A percentile compares a stretch with the other conserved stretches of the same genome.
Evolutionary conservation across 208 protist species (phyloP).

Genomic region (Strigomonas culicis): DNA sequence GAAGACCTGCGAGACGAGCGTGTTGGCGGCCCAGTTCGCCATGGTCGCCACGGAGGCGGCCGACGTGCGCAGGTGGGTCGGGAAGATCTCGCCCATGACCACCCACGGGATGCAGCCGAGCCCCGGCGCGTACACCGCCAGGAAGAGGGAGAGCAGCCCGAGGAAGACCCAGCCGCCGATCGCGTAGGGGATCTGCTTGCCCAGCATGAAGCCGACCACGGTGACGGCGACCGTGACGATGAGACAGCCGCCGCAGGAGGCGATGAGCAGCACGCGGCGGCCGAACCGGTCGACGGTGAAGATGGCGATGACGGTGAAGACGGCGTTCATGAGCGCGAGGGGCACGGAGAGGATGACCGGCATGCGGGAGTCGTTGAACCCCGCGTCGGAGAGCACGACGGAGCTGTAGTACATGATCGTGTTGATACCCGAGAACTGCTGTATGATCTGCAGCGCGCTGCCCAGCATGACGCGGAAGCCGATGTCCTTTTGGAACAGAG

Average conservation of each 20-base stretch:
- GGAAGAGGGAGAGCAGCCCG: constrained; percentile 68
- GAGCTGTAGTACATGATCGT: constrained; percentile 94
- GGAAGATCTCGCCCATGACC: constrained; percentile 90
- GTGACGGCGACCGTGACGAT: constrained; percentile 50
- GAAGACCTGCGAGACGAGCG: constrained; percentile 85
- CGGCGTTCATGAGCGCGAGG: constrained; percentile 84
- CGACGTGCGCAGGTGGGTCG: constrained; percentile 69
- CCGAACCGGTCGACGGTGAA: constrained; percentile 86
- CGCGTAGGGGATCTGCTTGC: constrained; percentile 47
- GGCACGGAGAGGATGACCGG: constrained; percentile 81
- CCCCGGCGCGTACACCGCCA: constrained; percentile 82
- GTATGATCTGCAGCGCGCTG: constrained; percentile 85
- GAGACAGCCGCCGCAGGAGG: constrained; percentile 71
- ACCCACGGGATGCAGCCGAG: constrained; percentile 92
- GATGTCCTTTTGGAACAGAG: constrained; percentile 50
- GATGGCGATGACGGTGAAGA: constrained; percentile 75
- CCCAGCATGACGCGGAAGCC: constrained; percentile 71
- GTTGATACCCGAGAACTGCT: constrained; percentile 92
- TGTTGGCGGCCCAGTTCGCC: constrained; percentile 90
- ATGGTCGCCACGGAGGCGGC: constrained; percentile 85
- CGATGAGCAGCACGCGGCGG: constrained; percentile 58
- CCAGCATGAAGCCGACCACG: constrained; percentile 54
- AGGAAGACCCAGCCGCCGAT: constrained; percentile 76
- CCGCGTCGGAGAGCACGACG: constrained; percentile 81
- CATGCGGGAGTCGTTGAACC: constrained; percentile 67